A percentile compares a stretch with the other conserved stretches of the same genome.
These are phyloP conservation scores for Apiotrichum siamense DNA, from an alignment of 1,284 basidiomycete species.

Conservation along the genomic window DNA sequence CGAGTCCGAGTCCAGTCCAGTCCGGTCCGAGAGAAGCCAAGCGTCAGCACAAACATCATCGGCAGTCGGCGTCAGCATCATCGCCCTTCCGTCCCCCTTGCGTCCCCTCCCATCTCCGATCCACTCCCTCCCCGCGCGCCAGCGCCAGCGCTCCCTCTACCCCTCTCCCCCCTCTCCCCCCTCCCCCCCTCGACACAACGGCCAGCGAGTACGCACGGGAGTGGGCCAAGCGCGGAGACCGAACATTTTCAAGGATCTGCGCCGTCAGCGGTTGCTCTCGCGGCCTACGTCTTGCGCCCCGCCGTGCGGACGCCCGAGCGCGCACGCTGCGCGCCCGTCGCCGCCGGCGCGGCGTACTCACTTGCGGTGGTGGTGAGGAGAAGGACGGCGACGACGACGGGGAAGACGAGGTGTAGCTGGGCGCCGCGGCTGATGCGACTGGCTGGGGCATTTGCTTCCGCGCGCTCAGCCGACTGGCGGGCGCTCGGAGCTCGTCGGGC, in stretches of 20 bases:
- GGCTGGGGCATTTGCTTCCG: too few relatives aligned
- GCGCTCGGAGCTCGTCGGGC: neutral
- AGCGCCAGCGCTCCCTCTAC: neutral
- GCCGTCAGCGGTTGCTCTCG: constrained; percentile 1
- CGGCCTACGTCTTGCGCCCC: neutral
- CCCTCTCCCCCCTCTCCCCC: neutral
- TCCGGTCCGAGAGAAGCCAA: too few relatives aligned
- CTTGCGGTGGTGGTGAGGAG: neutral
- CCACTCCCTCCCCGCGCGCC: too few relatives aligned
- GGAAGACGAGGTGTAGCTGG: neutral
- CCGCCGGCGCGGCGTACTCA: neutral
- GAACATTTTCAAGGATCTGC: constrained; percentile 31
- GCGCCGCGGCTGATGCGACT: too few relatives aligned
- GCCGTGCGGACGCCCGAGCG: neutral
- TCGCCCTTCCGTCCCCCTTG: neutral
- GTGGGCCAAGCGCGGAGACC: constrained; percentile 45
- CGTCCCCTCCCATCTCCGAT: neutral
- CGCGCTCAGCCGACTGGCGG: neutral
- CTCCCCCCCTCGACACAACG: neutral
- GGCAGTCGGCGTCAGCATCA: neutral
- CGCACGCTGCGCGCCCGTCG: neutral
- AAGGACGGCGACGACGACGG: neutral
- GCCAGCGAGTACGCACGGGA: constrained; percentile 28
- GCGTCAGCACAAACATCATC: neutral
- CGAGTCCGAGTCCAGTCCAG: too few relatives aligned